Base-by-base conservation (phyloP, 2,329 filamentous ascomycete species). In the Sphaerulina populicola region DNA sequence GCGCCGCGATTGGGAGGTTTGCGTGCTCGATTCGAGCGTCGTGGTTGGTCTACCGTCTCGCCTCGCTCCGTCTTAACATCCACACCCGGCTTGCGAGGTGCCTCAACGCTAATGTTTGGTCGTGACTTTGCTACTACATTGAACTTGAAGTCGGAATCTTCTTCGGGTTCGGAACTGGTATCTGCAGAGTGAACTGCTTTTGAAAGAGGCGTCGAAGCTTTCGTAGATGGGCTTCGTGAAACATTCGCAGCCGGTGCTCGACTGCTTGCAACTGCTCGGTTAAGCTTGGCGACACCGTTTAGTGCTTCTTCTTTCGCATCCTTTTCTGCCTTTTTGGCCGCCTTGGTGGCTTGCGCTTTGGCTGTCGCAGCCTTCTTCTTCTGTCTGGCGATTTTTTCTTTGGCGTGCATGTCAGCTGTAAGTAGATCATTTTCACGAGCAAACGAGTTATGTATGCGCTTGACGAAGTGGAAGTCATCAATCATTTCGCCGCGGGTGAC, bases 401-500 rank as follows among this genome's bases (percentile, higher is more conserved):
- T 80, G 44, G 79, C 71, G 2, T 75, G 74, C 8, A 91, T 70
- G 59, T 94, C 85, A 23, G 80, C 79, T 54, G 82, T 81, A 8
- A 91, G 72, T 51, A 89, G 81, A 62, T 95, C 88, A 66, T 85
- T 82, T 52, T 86, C 84, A 27, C 85, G 80, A 50, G 88, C 86
- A 62, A 94, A 94, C 0, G 87, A 89, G 65, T 97, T 97, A 68
- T 97, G 93, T 30, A 87, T 82, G 29, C 75, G 76, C 57, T 89
- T 86, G 47, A 97, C 83, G 65, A 86, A 88, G 8, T 79, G 73
- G 62, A 90, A 88, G 46, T 79, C 78, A 56, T 82, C 81, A 43
- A 98, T 79, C 6, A 81, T 77, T 62, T 90, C 77, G 9, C 91
- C 93, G 39, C 89, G 81, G 27, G 87, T 74, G 6, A 85, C 77